Base-by-base conservation (phyloP, 2,329 filamentous ascomycete species). In the Diaporthe vaccinii region DNA sequence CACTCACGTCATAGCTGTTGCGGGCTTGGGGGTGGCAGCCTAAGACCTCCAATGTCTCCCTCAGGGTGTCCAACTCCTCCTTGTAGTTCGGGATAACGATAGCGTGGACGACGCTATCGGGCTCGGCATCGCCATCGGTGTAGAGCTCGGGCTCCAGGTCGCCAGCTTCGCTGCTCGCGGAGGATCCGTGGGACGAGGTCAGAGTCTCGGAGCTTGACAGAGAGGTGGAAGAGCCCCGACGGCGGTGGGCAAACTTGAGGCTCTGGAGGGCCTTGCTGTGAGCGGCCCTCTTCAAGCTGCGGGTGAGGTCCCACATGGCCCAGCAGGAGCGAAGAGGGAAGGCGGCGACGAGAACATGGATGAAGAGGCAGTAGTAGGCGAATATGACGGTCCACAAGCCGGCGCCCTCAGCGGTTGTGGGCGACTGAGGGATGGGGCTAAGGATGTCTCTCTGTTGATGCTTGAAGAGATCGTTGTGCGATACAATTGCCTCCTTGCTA, bases 41-140 rank as follows among this genome's bases (percentile, higher is more conserved):
- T 76, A 94, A 83, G 31, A 94, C 92, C 55, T 92, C 90, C 28
- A 95, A 83, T 0, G 93, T 94, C 80, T 93, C 92, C 77, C 90
- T 87, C 62, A 94, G 85, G 0, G 91, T 93, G 75, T 93, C 91
- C 74, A 91, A 84, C 74, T 94, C 92, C 82, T 95, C 93, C 82
- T 93, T 93, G 84, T 94, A 95, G 80, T 94, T 94, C 25, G 93
- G 93, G 58, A 95, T 87, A 77, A 94, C 86, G 76, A 95, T 93
- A 20, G 90, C 91, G 80, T 94, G 91, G 41, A 93, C 84, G 73
- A 93, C 83, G 34, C 84, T 84, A 55, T 87, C 84, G n/a, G 84
- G 80, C 1, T 84, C 82, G 14, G 83, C 81, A 25, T 87, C 86
- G 59, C 78, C 82, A 65, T 90, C 89, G 59, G 84, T 82, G 77